Evolutionary conservation across 108 stramenopile species (phyloP).

Genomic region (Skeletonema grethae): DNA sequence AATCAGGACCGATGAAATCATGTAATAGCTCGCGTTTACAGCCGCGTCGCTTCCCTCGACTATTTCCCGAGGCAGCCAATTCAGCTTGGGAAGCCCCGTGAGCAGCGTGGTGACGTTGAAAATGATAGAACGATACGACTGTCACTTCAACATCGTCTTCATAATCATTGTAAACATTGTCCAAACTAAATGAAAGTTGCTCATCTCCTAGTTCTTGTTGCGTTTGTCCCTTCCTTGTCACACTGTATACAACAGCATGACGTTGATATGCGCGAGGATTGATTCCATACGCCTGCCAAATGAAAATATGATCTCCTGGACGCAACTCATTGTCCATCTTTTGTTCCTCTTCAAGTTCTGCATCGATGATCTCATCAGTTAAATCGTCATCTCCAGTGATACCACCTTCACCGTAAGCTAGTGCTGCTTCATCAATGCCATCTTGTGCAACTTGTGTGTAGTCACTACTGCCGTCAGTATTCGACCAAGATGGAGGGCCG

Average conservation of each 20-base stretch:
- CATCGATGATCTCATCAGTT: neutral
- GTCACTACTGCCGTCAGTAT: neutral
- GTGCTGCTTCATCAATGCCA: constrained; percentile 25
- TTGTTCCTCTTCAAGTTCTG: constrained; percentile 26
- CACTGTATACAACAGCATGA: constrained; percentile 46
- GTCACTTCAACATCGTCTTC: constrained; percentile 32
- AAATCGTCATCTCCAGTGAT: constrained; percentile 12
- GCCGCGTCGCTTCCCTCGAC: constrained; percentile 34
- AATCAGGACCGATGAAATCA: constrained; percentile 40
- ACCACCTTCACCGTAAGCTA: constrained; percentile 17
- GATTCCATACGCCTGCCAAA: constrained; percentile 52
- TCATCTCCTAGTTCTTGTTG: constrained; percentile 12
- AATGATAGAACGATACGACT: constrained; percentile 52
- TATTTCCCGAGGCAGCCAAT: constrained; percentile 19
- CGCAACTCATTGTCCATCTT: constrained; percentile 40
- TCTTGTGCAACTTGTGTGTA: constrained; percentile 10
- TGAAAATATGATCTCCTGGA: constrained; percentile 53
- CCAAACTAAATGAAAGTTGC: constrained; percentile 20
- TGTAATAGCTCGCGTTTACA: constrained; percentile 29
- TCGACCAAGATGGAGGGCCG: constrained; percentile 16
- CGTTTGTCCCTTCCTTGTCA: constrained; percentile 16
- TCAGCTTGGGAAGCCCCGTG: constrained; percentile 26
- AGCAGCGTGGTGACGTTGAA: constrained; percentile 30
- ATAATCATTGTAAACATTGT: constrained; percentile 23
- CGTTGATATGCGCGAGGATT: constrained; percentile 50